Evolutionary conservation across 164 flowering plant genomes (phyloP), one percentile per base, ranked within the genome.

Genomic region (Umbellularia californica): DNA sequence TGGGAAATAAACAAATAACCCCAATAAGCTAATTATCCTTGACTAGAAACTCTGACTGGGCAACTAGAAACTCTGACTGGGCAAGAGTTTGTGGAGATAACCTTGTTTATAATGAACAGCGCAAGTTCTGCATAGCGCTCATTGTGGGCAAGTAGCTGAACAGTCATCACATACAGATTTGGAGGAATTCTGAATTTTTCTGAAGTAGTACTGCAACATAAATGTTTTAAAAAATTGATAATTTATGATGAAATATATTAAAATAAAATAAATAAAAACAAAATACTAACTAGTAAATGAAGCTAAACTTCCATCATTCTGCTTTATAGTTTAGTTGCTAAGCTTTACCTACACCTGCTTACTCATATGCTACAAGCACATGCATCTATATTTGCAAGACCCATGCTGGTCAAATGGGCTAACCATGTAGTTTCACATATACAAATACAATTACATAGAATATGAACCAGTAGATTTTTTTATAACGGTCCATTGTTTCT

Each of bases 41-140:
- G 60, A 55, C n/a, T 13, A 55, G 47, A 7, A 55, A 55, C 60
- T 55, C 20, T 55, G 20, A 55, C 13, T 20, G 17, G 60, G n/a
- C 11, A 55, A 20, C n/a, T 13, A 55, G 47, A 7, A 55, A 55
- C 60, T 55, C 20, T 55, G 20, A 55, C 13, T 20, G 17, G 60
- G n/a, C 11, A 55, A 20, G 60, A 55, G 60, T 55, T 55, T 20
- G 47, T 41, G n/a, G 60, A 51, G 10, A 23, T 28, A 55, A 95
- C 99, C 99, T 95, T 95, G 83, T 92, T 88, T 60, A 84, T 78
- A 80, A 93, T 70, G 72, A 90, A 94, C 76, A 86, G 72, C 71
- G 87, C 92, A 20, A 95, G 90, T 82, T 95, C 97, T 33, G 89
- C 87, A 83, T 81, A 89, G 65, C 88, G 87, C 76, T 88, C 94